phyloP scores from a whole-genome alignment of 495 filamentous ascomycete genomes.

The Chaetomium fimeti region DNA sequence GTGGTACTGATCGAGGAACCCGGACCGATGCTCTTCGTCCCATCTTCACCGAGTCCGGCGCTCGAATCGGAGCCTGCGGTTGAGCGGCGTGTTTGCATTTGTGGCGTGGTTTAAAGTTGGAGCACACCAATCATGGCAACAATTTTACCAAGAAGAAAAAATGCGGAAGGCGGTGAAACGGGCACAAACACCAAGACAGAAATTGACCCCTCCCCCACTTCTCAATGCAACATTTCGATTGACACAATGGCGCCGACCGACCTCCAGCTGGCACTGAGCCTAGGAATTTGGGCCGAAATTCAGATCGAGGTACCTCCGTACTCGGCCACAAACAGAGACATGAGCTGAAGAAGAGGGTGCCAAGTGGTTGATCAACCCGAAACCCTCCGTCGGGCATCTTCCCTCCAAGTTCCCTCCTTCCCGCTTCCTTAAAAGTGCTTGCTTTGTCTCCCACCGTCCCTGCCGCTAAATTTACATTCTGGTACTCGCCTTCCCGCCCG shows the following conservation, averaged over 20 bases:
- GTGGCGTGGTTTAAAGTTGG: not conserved
- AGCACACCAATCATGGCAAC: not conserved
- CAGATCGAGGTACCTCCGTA: slow-evolving; percentile 1
- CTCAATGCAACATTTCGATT: slow-evolving; percentile 7
- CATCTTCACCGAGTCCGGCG: not conserved
- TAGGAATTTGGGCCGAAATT: not conserved
- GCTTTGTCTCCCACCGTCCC: slow-evolving; percentile 9
- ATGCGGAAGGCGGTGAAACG: slow-evolving; percentile 15
- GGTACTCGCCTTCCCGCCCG: slow-evolving; percentile 9
- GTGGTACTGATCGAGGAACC: not conserved
- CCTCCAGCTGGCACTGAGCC: not conserved
- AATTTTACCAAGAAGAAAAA: not conserved
- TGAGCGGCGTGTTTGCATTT: slow-evolving; percentile 4
- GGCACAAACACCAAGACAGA: slow-evolving; percentile 12
- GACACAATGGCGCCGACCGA: not conserved
- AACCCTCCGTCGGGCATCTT: slow-evolving; percentile 3
- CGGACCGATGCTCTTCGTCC: not conserved
- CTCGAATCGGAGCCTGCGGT: slow-evolving; percentile 11
- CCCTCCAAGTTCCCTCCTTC: slow-evolving; percentile 9
- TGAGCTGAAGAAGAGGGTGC: not conserved
- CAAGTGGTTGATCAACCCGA: slow-evolving; percentile 13
- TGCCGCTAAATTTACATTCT: not conserved
- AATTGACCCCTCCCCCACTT: slow-evolving; percentile 23
- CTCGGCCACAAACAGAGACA: slow-evolving; percentile 16
- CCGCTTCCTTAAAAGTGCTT: not conserved